Conservation (phyloP, 768 basidiomycete species). For the Phallus indusiatus region DNA sequence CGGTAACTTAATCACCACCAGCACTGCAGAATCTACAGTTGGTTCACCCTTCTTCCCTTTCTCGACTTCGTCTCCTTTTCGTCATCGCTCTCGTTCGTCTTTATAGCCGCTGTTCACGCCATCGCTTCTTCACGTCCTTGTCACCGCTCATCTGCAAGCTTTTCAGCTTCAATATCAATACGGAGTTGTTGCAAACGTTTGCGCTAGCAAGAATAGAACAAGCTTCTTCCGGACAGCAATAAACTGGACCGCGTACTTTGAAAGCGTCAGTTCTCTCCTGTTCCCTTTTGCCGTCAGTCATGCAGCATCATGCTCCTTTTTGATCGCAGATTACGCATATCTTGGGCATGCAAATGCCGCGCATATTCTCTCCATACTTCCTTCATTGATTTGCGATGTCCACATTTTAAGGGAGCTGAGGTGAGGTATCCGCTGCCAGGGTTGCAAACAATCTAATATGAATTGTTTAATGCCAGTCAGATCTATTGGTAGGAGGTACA, state of each 20-base stretch:
- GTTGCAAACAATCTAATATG: constrained; percentile 68
- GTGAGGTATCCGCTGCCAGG: constrained; percentile 62
- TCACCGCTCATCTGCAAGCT: constrained; percentile 70
- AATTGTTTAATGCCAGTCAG: too few species aligned
- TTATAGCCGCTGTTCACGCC: constrained; percentile 64
- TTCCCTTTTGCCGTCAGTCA: constrained; percentile 76
- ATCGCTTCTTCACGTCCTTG: constrained; percentile 69
- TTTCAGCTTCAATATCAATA: constrained; percentile 63
- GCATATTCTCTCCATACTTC: constrained; percentile 85
- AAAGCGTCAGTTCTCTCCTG: constrained; percentile 50
- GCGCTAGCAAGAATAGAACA: constrained; percentile 31
- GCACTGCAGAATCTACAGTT: constrained; percentile 30
- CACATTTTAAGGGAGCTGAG: constrained; percentile 67
- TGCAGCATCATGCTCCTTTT: constrained; percentile 67
- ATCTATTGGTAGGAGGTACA: constrained; percentile 15
- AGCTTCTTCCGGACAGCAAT: background rate
- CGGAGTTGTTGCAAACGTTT: constrained; percentile 54
- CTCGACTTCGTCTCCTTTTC: constrained; percentile 57
- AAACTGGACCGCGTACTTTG: constrained; percentile 41
- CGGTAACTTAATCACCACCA: constrained; percentile 20
- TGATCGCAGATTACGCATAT: constrained; percentile 56
- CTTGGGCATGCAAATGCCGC: constrained; percentile 70
- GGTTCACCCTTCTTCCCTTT: constrained; percentile 39
- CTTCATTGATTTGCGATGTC: constrained; percentile 86
- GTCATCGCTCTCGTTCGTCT: constrained; percentile 62